A percentile compares a stretch with the other conserved stretches of the same genome.
Evolutionary conservation across 306 rosid species (phyloP).

Genomic region (Cucumis cinereus): DNA sequence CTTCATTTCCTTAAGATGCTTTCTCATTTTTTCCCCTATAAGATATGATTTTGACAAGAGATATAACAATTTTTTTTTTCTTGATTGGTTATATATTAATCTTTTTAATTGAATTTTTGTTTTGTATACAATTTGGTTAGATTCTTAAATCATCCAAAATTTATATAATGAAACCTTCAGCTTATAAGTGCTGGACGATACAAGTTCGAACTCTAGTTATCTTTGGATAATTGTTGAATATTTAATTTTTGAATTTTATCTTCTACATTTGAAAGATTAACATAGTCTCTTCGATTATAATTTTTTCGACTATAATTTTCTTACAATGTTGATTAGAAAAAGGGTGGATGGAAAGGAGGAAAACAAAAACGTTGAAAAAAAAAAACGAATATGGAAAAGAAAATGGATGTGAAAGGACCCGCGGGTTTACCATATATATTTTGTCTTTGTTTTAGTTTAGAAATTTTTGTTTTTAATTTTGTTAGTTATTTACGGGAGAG

Average conservation of each 20-base stretch:
- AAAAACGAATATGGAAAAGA: neutral
- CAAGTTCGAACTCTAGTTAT: neutral
- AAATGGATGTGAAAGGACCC: neutral
- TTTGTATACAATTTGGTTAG: neutral
- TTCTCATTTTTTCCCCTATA: neutral
- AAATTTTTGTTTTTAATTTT: no score
- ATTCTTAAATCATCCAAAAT: neutral
- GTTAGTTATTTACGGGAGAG: no score
- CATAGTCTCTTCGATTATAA: neutral
- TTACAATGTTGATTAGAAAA: neutral
- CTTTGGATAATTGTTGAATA: neutral
- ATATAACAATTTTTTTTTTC: neutral
- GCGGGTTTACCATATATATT: neutral
- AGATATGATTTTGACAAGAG: conserved; percentile 3
- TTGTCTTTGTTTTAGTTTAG: neutral
- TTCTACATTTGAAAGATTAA: no score
- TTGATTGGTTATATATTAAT: neutral
- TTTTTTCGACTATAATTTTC: no score
- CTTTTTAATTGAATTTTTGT: no score
- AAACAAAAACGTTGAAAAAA: neutral
- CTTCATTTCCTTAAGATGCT: neutral
- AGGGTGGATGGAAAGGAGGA: neutral
- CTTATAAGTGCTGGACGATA: neutral
- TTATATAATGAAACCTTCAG: neutral
- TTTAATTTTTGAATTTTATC: neutral